phyloP scores from a whole-genome alignment of 140 eudicot genomes.

The Eryngium alpinum region DNA sequence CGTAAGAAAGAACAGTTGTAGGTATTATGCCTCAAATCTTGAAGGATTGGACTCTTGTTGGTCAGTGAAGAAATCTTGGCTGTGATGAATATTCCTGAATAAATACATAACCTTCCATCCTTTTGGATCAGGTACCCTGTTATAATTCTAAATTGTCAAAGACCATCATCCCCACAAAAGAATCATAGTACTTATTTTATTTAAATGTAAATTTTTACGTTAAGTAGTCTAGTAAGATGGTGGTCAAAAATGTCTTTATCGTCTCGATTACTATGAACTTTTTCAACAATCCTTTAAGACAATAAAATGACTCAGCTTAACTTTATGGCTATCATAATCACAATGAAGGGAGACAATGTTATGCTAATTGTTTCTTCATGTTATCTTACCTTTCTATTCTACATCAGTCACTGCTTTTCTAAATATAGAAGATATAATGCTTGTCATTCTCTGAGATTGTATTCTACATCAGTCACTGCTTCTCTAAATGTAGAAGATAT shows the following conservation, averaged over 20 bases:
- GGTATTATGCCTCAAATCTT: constrained; percentile 61
- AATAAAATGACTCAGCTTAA: background rate
- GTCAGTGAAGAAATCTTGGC: constrained; percentile 64
- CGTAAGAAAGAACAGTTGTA: no score
- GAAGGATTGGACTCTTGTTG: constrained; percentile 76
- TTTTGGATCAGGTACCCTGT: constrained; percentile 88
- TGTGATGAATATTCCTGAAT: constrained; percentile 86
- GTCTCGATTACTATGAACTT: background rate
- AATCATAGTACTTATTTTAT: background rate
- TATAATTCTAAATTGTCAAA: constrained; percentile 23
- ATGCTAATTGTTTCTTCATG: background rate
- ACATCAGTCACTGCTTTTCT: constrained; percentile 87
- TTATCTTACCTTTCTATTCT: constrained; percentile 65
- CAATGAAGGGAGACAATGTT: background rate
- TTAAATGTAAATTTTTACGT: background rate
- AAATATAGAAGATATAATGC: constrained; percentile 79
- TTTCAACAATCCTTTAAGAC: constrained; percentile 1
- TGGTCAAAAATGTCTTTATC: constrained; percentile 14
- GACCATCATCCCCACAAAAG: constrained; percentile 1
- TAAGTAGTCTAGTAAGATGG: background rate
- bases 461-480: constrained; percentile 80
- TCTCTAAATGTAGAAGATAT: constrained; percentile 86
- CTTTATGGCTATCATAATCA: constrained; percentile 7
- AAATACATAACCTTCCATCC: constrained; percentile 98
- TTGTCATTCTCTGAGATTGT: constrained; percentile 90